Base-by-base conservation (phyloP, 768 basidiomycete species). In the Tylopilus vinaceipallidus region DNA sequence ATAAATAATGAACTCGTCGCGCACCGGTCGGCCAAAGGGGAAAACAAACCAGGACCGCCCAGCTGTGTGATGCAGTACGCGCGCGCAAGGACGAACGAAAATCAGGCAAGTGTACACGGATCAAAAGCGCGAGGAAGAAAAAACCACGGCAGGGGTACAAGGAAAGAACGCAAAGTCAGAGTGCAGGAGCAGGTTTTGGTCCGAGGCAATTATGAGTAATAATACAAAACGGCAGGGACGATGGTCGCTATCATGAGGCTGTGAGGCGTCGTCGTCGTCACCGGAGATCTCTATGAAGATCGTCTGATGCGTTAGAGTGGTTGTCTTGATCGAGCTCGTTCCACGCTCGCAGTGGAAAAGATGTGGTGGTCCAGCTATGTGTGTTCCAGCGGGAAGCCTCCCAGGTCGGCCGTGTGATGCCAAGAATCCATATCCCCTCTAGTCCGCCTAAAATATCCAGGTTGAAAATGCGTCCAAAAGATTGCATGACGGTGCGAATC, bases 161-260 rank as follows among this genome's bases (percentile, higher is more conserved):
- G 62, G 53, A 47, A 56, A 54, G 42, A 41, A 46, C 45, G 50
- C 45, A 12, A 29, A 12, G 54, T 60, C 57, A 49, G 53, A 58
- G 62, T 42, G 54, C 45, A 55, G 49, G 45, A 54, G 47, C 45
- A 45, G 45, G 47, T 42, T 42, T 60, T 40, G 52, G 55, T 65
- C 65, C 48, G 49, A 63, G 61, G 54, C 50, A 52, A 47, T 68
- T 65, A 66, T 66, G 66, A 68, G 64, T 66, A 68, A 68, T 68
- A 58, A 65, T 65, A 65, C 64, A 65, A 65, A 53, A 51, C 34
- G 41, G 49, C 9, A 27, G 41, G 20, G 16, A 42, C 41, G 41
- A 20, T 20, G 17, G 41, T 42, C 29, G 41, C 41, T 42, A 42
- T 42, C 36, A 29, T 16, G 50, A 46, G 56, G 66, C 54, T 60